Percentiles rank a stretch among this genome's conserved stretches.
These are phyloP conservation scores for Saccharomycopsis oosterbeekiorum DNA, from an alignment of 805 yeast genomes.

Conservation along the genomic window DNA sequence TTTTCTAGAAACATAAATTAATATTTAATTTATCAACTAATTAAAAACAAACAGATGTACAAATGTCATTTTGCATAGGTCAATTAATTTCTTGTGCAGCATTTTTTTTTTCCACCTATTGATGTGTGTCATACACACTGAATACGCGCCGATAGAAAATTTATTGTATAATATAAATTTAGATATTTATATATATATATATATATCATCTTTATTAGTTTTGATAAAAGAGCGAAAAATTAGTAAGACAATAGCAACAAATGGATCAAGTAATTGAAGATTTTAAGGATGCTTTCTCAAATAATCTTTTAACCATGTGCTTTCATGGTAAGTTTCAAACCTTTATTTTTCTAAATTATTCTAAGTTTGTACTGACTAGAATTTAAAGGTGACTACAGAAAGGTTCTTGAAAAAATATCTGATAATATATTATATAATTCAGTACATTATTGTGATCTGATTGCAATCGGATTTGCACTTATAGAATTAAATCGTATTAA, in stretches of 20 bases:
- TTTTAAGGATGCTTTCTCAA: not conserved
- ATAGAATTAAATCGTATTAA: not conserved
- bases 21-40: not conserved
- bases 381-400: not conserved
- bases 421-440: conserved; percentile 5
- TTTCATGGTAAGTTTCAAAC: not conserved
- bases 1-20: not conserved
- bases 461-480: conserved; percentile 12
- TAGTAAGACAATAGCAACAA: not conserved
- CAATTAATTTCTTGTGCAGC: not conserved
- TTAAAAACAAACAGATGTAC: not conserved
- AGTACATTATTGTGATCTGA: conserved; percentile 3
- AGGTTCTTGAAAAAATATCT: conserved; percentile 2
- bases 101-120: not conserved
- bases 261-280: not conserved
- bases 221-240: no score
- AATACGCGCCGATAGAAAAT: not conserved
- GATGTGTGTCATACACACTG: not conserved
- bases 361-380: not conserved
- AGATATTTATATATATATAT: no score
- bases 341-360: not conserved
- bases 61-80: not conserved
- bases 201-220: not conserved
- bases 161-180: not conserved
- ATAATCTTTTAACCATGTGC: not conserved